Evolutionary conservation across 495 filamentous ascomycete species (phyloP), one percentile per base, ranked within the genome.

Genomic region (Articulospora tetracladia): DNA sequence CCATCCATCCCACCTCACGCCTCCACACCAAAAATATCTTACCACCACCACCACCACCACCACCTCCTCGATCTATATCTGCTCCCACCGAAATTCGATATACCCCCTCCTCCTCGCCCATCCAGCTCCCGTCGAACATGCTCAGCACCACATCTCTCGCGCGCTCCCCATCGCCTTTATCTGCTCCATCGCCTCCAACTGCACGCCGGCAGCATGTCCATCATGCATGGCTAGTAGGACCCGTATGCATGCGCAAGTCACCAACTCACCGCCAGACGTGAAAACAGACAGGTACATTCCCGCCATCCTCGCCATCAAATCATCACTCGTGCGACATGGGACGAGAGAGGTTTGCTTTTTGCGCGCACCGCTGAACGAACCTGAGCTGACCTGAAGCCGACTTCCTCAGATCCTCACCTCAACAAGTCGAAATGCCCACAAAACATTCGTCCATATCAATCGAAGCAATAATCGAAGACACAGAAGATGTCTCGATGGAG

Each of bases 401-500:
- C 20, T n/a, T 10, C 23, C 32, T 54, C 39, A 34, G 28, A 48
- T 34, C 53, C 22, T n/a, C n/a, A n/a, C 20, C 47, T 12, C 11
- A 22, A 24, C 8, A 17, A 53, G 7, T 30, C n/a, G 55, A 53
- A 46, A 66, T 66, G 63, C 56, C 58, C 4, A 55, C 67, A 3
- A 69, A 54, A 53, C 66, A 69, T 44, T 60, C 23, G 17, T 24
- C 52, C 46, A 48, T 58, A 32, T 44, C 55, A 3, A 32, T 64
- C 22, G 52, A 64, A 46, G 30, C 61, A 47, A 69, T 69, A 23
- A 23, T 55, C 6, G 67, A 66, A 41, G 55, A 59, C 17, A 51
- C 64, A 1, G 63, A 65, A n/a, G 61, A 66, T 64, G 67, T 55
- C 48, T 28, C 58, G 22, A 46, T 24, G 27, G 53, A 19, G 11